phyloP scores from a whole-genome alignment of 139 green algal species.

The Chlorella sp. region DNA sequence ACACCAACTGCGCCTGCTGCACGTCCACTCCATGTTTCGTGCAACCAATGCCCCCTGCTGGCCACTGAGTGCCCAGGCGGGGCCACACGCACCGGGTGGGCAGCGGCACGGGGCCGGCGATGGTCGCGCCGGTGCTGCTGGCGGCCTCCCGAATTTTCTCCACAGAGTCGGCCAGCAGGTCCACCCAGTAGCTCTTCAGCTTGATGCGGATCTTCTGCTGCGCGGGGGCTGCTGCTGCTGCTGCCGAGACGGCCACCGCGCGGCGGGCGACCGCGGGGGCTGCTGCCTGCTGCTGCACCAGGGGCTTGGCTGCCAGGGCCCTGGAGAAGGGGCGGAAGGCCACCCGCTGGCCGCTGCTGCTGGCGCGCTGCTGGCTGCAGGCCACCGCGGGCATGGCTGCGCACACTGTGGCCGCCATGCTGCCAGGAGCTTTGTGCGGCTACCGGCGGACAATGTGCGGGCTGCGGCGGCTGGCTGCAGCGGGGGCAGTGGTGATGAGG shows the following conservation, averaged over 20 bases:
- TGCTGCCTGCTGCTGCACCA: constrained; percentile 21
- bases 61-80: background rate
- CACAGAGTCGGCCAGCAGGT: constrained; percentile 58
- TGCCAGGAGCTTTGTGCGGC: background rate
- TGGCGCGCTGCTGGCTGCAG: constrained; percentile 18
- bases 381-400: background rate
- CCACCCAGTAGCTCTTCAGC: constrained; percentile 71
- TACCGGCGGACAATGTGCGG: no score
- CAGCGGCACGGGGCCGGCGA: constrained; percentile 77
- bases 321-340: constrained; percentile 20
- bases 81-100: constrained; percentile 58
- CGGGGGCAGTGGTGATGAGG: no score
- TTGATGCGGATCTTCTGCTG: constrained; percentile 78
- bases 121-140: constrained; percentile 60
- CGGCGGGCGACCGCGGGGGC: background rate
- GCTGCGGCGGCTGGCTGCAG: background rate
- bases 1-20: no score
- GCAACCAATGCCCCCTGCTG: no score
- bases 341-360: constrained; percentile 15
- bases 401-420: constrained; percentile 4
- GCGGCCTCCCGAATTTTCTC: constrained; percentile 74
- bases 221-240: constrained; percentile 34
- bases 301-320: constrained; percentile 17
- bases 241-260: constrained; percentile 1
- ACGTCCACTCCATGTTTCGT: no score